Evolutionary conservation across 2,329 filamentous ascomycete species (phyloP).

Genomic region (Aspergillus japonicus): DNA sequence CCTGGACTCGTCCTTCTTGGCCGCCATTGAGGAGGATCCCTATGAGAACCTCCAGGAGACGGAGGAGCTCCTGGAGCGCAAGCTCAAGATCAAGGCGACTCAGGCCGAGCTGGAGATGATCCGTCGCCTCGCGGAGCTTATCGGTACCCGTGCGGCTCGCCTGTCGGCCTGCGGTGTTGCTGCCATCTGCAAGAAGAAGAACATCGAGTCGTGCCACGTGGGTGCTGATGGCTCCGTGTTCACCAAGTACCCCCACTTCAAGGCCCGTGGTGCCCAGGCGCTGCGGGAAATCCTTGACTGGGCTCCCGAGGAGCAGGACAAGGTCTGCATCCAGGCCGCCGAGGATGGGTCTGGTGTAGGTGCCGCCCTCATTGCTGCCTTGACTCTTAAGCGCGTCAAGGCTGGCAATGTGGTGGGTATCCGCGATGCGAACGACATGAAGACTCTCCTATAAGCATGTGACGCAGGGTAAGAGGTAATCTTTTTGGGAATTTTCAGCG

Average conservation of each 20-base stretch:
- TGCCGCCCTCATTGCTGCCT: conserved; percentile 83
- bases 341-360: conserved; percentile 98
- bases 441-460: conserved; percentile 27
- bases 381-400: conserved; percentile 63
- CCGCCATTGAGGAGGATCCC: conserved; percentile 89
- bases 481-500: neutral
- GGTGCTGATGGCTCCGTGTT: conserved; percentile 97
- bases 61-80: conserved; percentile 73
- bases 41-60: conserved; percentile 95
- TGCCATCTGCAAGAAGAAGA: conserved; percentile 96
- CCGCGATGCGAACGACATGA: conserved; percentile 47
- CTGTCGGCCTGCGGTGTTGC: conserved; percentile 93
- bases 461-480: neutral
- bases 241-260: conserved; percentile 99
- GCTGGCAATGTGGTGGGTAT: conserved; percentile 61
- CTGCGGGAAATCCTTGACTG: conserved; percentile 95
- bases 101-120: conserved; percentile 83
- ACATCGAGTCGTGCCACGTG: conserved; percentile 82
- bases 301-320: conserved; percentile 80
- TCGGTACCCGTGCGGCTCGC: conserved; percentile 89
- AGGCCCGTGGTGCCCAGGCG: conserved; percentile 82
- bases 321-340: conserved; percentile 80
- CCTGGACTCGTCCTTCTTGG: conserved; percentile 89
- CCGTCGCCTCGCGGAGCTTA: conserved; percentile 85
- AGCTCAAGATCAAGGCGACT: conserved; percentile 69